phyloP scores from a whole-genome alignment of 169 alveolate species.

The Cystoisospora suis region DNA sequence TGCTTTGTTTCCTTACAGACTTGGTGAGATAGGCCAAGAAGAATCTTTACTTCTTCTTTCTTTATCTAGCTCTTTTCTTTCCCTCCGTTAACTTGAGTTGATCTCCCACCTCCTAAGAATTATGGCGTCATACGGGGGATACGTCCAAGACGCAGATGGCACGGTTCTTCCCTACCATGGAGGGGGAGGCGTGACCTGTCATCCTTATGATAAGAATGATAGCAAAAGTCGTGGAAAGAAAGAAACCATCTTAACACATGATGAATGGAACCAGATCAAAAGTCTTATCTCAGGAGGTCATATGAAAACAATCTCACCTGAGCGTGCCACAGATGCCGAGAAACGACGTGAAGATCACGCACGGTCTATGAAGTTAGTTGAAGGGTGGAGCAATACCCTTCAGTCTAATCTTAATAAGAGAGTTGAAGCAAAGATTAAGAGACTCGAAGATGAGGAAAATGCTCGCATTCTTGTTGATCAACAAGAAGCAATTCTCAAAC shows the following conservation, averaged over 20 bases:
- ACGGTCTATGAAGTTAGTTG: neutral
- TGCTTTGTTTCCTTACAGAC: too few species aligned
- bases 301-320: neutral
- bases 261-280: too few species aligned
- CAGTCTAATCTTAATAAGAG: neutral
- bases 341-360: constrained; percentile 3
- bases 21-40: too few species aligned
- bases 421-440: neutral
- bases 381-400: neutral
- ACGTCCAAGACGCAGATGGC: neutral
- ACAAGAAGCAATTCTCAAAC: neutral
- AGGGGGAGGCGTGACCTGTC: too few species aligned
- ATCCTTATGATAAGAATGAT: too few species aligned
- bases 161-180: neutral
- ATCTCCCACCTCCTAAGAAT: too few species aligned
- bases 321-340: constrained; percentile 6
- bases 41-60: too few species aligned
- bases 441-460: constrained; percentile 3
- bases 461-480: neutral
- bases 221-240: too few species aligned
- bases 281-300: neutral
- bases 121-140: neutral
- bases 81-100: too few species aligned
- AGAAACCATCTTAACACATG: too few species aligned
- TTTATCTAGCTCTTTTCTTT: too few species aligned